These are phyloP conservation scores for Solanum chmielewskii DNA, from an alignment of 257 asterid species.

Conservation along the genomic window DNA sequence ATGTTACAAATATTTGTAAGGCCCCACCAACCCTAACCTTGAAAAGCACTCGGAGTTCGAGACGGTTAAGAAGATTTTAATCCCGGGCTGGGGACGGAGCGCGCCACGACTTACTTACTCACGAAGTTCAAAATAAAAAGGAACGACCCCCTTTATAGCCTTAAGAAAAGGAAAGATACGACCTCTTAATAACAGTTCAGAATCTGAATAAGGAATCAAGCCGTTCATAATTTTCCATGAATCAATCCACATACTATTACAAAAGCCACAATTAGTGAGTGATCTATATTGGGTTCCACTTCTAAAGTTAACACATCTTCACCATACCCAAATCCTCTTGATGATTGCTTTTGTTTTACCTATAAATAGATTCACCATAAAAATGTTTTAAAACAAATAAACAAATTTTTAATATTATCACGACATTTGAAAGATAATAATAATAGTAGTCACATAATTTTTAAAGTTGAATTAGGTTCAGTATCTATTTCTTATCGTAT, in stretches of 20 bases:
- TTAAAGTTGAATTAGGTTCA: not conserved
- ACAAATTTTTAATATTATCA: not conserved
- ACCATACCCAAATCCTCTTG: slow-evolving; percentile 48
- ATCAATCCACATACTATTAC: slow-evolving; percentile 56
- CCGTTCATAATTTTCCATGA: slow-evolving; percentile 25
- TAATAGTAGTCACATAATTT: not conserved
- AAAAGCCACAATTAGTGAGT: slow-evolving; percentile 53
- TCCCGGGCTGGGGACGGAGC: rapidly evolving
- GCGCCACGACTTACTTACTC: too few species aligned
- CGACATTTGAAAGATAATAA: not conserved
- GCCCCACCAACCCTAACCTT: too few species aligned
- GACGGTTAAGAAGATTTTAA: too few species aligned
- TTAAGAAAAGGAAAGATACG: too few species aligned
- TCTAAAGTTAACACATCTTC: slow-evolving; percentile 52
- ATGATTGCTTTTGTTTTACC: slow-evolving; percentile 44
- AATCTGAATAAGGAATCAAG: too few species aligned
- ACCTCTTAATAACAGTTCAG: too few species aligned
- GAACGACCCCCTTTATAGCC: too few species aligned
- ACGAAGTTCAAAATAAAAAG: too few species aligned
- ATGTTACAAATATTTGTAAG: not conserved
- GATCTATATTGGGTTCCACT: slow-evolving; percentile 59
- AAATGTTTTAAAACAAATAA: not conserved
- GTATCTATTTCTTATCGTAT: not conserved
- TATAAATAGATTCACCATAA: slow-evolving; percentile 20
- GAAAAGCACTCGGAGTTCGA: too few species aligned